Conservation (phyloP, 352 stramenopile genomes). For the Phytophthora pluvialis region DNA sequence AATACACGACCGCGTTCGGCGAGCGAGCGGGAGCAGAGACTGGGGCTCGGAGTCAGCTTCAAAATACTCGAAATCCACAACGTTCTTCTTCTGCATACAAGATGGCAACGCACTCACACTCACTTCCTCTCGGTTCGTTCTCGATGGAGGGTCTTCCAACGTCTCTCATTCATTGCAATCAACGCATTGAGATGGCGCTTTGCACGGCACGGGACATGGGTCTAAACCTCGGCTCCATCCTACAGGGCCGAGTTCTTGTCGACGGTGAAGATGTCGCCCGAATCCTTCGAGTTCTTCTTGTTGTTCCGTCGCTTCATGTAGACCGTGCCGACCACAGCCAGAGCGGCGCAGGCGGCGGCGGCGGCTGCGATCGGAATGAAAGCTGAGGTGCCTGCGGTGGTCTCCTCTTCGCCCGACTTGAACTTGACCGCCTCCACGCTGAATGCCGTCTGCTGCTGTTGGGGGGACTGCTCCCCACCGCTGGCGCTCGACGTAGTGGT, state of each 20-base stretch:
- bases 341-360: slow-evolving; percentile 48
- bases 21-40: slow-evolving; percentile 37
- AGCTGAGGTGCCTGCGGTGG: neutral
- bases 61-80: slow-evolving; percentile 45
- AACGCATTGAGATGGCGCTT: slow-evolving; percentile 38
- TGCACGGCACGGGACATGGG: slow-evolving; percentile 33
- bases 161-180: slow-evolving; percentile 44
- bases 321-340: slow-evolving; percentile 52
- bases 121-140: slow-evolving; percentile 36
- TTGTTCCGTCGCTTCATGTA: slow-evolving; percentile 72
- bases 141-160: slow-evolving; percentile 34
- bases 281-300: slow-evolving; percentile 56
- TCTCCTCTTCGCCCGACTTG: slow-evolving; percentile 29
- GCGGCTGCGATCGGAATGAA: slow-evolving; percentile 38
- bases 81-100: slow-evolving; percentile 45
- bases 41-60: slow-evolving; percentile 29
- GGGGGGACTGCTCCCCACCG: slow-evolving; percentile 10
- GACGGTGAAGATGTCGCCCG: slow-evolving; percentile 72
- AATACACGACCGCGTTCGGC: slow-evolving; percentile 36
- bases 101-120: slow-evolving; percentile 40
- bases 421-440: slow-evolving; percentile 47
- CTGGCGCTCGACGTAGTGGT: slow-evolving; percentile 11
- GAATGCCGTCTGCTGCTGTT: slow-evolving; percentile 38
- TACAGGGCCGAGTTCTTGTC: slow-evolving; percentile 83
- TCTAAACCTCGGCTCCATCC: slow-evolving; percentile 15